Conservation (phyloP, 2,329 filamentous ascomycete species). For the Aureobasidium lini region DNA sequence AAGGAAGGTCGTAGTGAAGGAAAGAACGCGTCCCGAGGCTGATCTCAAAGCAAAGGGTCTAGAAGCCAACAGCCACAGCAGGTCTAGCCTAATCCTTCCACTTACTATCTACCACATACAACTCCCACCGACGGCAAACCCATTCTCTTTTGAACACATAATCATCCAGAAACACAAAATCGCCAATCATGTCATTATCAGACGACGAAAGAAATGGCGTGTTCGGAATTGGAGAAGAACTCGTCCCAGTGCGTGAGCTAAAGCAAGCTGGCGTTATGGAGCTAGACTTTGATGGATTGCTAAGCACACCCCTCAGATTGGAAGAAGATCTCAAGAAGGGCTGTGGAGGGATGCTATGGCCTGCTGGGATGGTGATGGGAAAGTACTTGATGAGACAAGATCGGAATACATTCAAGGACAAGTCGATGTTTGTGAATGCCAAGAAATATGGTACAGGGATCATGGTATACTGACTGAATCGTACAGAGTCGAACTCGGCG, state of each 20-base stretch:
- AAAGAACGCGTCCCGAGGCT: neutral
- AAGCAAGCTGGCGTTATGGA: conserved; percentile 46
- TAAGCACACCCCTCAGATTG: conserved; percentile 61
- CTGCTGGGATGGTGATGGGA: conserved; percentile 79
- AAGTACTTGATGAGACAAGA: conserved; percentile 79
- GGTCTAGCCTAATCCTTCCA: conserved; percentile 1
- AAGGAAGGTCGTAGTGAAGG: neutral
- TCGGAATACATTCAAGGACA: conserved; percentile 51
- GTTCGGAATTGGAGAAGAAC: conserved; percentile 41
- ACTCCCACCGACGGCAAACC: neutral
- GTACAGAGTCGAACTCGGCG: conserved; percentile 76
- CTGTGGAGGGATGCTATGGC: conserved; percentile 92
- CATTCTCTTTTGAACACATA: neutral
- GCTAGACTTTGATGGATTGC: conserved; percentile 64
- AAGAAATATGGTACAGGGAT: neutral
- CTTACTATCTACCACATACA: neutral
- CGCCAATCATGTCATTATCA: neutral
- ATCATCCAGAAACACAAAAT: neutral
- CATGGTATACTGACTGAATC: conserved; percentile 1
- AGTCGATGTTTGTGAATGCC: conserved; percentile 60
- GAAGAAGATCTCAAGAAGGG: conserved; percentile 81
- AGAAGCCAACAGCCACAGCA: neutral
- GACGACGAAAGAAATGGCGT: conserved; percentile 7
- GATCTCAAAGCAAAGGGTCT: neutral
- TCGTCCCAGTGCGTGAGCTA: conserved; percentile 47